Base-by-base conservation (phyloP, 257 asterid species). In the Ehretia macrophylla region DNA sequence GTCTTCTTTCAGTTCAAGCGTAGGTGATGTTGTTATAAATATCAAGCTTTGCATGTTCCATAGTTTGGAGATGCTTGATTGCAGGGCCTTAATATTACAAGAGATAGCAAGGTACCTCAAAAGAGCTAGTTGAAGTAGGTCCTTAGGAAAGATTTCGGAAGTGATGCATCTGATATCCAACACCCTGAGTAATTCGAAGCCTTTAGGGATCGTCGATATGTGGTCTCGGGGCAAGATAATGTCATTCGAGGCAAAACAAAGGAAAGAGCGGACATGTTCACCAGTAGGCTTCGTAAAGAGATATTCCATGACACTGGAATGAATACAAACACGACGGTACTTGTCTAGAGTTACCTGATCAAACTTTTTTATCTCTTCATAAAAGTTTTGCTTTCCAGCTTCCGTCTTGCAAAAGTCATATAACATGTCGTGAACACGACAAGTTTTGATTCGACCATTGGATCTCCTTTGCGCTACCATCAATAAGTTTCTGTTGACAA, bases 211-310 rank as follows among this genome's bases (percentile, higher is more conserved):
- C 58, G 55, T 0, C 55, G 63, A 49, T 68, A 37, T 16, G 14
- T n/a, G n/a, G n/a, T n/a, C n/a, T n/a, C n/a, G n/a, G n/a, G n/a
- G n/a, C n/a, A n/a, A n/a, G n/a, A n/a, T 47, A 10, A 52, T 8
- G 19, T 59, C 63, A 17, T 68, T 72, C 17, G 67, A 51, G n/a
- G 79, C 64, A 51, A 75, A 70, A 49, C 79, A 73, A 32, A 23
- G 46, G 58, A 82, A 68, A 8, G 85, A 82, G 10, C 88, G 80
- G 5, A 79, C 63, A 1, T 56, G 50, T 4, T 38, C 63, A 35
- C 64, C 77, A 10, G 35, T 17, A 0, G 49, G 67, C 16, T 55
- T 57, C 3, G 18, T 64, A 11, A 42, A 17, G 3, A 76, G 9
- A n/a, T n/a, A n/a, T n/a, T n/a, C n/a, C n/a, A n/a, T n/a, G n/a